Base-by-base conservation (phyloP, 169 alveolate genomes). In the Eimeria acervulina region DNA sequence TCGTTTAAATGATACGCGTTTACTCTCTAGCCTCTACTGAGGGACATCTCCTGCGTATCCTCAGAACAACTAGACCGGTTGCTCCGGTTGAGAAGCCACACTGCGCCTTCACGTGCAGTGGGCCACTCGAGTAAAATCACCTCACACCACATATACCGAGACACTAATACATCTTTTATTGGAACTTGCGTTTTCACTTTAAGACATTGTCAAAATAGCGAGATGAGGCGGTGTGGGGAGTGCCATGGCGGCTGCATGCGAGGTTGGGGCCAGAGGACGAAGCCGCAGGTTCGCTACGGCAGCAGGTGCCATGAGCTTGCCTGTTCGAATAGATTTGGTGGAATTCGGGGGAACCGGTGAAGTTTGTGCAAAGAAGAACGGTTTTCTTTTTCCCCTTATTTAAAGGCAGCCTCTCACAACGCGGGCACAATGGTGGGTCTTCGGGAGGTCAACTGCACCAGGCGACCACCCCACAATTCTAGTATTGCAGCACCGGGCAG, bases 371-470 rank as follows among this genome's bases (percentile, higher is more conserved):
- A 83, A 74, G 91, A 83, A 83, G 74, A 26, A 83, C 59, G 68
- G 33, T 33, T 51, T 55, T 83, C 47, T 44, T 83, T 83, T 83
- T 40, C 88, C 88, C 91, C 91, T n/a, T 83, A 51, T 31, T 51
- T 17, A 44, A 44, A 33, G 91, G 72, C 91, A 51, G 91, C 91
- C 72, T 44, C 91, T 83, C 91, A 51, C n/a, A 83, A 83, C 91
- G 91, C 70, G 63, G 91, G 91, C 91, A 83, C 68, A 47, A 83
- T 83, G 91, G 91, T 83, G 91, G 91, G 91, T 83, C 51, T 26
- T 8, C 52, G 36, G 19, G 63, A 17, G 17, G 72, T 10, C 91
- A 33, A 31, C 74, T 52, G 12, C 74, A 2, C 31, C 52, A 40
- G 63, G 66, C 91, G 72, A 6, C 91, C 70, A 83, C 91, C 91